A percentile compares a stretch with the other conserved stretches of the same genome.
phyloP scores from a whole-genome alignment of 306 rosid genomes.

The Begonia masoniana region DNA sequence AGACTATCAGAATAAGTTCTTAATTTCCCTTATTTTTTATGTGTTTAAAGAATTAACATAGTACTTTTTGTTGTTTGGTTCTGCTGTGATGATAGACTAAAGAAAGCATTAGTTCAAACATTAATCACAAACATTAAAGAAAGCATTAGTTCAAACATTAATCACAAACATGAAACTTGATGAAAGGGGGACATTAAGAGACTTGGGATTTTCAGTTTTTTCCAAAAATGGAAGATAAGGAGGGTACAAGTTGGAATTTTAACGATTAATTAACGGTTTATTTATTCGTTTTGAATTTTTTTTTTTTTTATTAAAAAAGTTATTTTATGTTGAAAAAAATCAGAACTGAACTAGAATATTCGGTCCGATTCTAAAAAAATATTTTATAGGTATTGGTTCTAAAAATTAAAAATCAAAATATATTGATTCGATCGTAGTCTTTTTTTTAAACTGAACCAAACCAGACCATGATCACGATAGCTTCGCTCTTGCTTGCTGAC shows the following conservation, averaged over 20 bases:
- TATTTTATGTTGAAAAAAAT: too few relatives aligned
- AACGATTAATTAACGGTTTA: too few relatives aligned
- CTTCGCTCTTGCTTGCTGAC: constrained; percentile 12
- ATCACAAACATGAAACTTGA: constrained; percentile 27
- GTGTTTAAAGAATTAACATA: constrained; percentile 13
- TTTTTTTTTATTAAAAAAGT: too few relatives aligned
- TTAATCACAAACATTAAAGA: constrained; percentile 40
- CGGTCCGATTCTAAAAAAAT: too few relatives aligned
- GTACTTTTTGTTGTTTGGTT: constrained; percentile 15
- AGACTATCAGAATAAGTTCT: too few relatives aligned
- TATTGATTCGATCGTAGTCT: too few relatives aligned
- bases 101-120: constrained; percentile 38
- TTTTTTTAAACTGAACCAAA: too few relatives aligned
- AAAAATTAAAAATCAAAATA: too few relatives aligned
- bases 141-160: constrained; percentile 26
- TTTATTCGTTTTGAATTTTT: too few relatives aligned
- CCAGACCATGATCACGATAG: constrained; percentile 5
- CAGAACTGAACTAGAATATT: too few relatives aligned
- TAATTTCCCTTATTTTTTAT: constrained; percentile 1
- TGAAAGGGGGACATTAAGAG: constrained; percentile 12
- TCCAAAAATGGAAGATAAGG: constrained; percentile 20
- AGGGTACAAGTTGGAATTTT: constrained; percentile 20
- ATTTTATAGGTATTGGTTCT: too few relatives aligned
- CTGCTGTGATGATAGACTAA: constrained; percentile 23
- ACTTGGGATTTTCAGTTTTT: constrained; percentile 18